phyloP scores from a whole-genome alignment of 2,329 filamentous ascomycete species.

The Fusarium sp. region DNA sequence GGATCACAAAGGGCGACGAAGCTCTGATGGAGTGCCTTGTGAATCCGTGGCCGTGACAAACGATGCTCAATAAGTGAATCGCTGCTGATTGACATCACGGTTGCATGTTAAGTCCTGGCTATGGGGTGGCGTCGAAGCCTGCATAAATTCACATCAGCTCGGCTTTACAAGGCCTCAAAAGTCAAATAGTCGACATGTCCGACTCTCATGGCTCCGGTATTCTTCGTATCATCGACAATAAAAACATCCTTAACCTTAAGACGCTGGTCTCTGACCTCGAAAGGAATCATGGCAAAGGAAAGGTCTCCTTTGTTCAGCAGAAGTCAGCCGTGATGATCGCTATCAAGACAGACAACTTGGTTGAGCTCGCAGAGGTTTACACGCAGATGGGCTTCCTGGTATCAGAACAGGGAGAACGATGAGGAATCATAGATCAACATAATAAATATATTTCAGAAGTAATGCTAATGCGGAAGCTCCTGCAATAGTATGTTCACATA shows the following conservation, averaged over 20 bases:
- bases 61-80: no score
- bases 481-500: no score
- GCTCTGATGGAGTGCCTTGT: no score
- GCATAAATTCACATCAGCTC: no score
- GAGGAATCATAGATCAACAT: background rate
- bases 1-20: no score
- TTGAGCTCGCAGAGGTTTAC: background rate
- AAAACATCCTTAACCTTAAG: background rate
- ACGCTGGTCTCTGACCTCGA: background rate
- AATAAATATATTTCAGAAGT: no score
- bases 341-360: background rate
- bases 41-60: no score
- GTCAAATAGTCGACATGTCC: background rate
- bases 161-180: no score
- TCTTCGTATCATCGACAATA: background rate
- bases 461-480: no score
- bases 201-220: rapidly evolving
- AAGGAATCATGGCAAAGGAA: background rate
- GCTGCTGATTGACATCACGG: no score
- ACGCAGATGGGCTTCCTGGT: background rate
- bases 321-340: background rate
- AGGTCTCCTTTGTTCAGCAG: background rate
- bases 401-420: background rate
- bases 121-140: no score
- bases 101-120: no score